Evolutionary conservation across 140 eudicot species (phyloP).

Genomic region (Stevia rebaudiana): DNA sequence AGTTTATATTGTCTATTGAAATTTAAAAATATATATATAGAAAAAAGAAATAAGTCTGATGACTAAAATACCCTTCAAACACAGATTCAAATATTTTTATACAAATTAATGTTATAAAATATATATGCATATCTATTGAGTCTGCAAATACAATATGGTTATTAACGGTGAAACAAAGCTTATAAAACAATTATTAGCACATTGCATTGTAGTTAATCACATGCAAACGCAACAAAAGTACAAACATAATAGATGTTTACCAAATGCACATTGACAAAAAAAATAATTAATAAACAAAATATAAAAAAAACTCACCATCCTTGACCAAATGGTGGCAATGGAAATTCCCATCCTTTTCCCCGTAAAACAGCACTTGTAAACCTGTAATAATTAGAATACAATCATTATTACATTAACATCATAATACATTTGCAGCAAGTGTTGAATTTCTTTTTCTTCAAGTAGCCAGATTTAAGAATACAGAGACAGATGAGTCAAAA

Average conservation of each 20-base stretch:
- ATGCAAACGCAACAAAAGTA: slow-evolving; percentile 6
- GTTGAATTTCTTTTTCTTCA: not conserved
- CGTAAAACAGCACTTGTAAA: slow-evolving; percentile 94
- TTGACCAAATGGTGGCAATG: slow-evolving; percentile 93
- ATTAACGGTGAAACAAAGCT: no score
- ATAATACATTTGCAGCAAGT: not conserved
- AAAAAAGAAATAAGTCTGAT: not conserved
- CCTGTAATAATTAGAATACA: slow-evolving; percentile 33
- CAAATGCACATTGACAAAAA: not conserved
- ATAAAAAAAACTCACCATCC: slow-evolving; percentile 65
- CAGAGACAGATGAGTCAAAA: not conserved
- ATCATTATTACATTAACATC: not conserved
- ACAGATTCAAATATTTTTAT: not conserved
- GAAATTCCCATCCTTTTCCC: slow-evolving; percentile 84
- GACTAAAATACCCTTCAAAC: not conserved
- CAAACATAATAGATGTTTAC: not conserved
- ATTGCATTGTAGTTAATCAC: not conserved
- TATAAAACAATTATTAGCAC: no score
- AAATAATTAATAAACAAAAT: not conserved
- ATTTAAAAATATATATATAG: no score
- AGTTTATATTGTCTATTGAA: no score
- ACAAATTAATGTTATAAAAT: not conserved
- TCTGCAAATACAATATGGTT: no score
- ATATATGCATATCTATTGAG: no score
- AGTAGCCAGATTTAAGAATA: no score